Evolutionary conservation across 148 eudicot species (phyloP), one percentile per base, ranked within the genome.

Genomic region (Rhododendron griersonianum): DNA sequence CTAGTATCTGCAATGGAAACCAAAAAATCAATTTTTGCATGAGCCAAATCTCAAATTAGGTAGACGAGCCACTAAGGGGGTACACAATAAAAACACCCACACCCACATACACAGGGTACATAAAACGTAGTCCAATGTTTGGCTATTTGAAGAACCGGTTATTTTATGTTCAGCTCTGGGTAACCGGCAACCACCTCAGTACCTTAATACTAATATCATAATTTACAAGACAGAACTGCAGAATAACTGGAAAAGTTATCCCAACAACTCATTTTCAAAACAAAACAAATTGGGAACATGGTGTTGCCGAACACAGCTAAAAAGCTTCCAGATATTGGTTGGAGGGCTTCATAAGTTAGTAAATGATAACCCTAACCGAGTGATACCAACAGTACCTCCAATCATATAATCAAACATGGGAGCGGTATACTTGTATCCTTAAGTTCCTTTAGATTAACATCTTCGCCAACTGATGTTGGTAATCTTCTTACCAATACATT

Each of bases 1-100:
- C 71, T 74, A 86, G 78, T 37, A 81, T 87, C 78, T 78, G 83
- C 50, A 80, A 53, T 7, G 81, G 78, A 30, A 48, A 25, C n/a
- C 1, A 63, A 18, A 73, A 37, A 78, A 16, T 53, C 19, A 19
- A 11, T 39, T 61, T 81, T 37, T 21, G 30, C 41, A 41, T 19
- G 21, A 4, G 13, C n/a, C 55, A 65, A 28, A 44, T 44, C 39
- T 44, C 55, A 83, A 67, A 3, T 25, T 19, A 18, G 69, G 44
- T 55, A 53, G 76, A 63, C 11, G 8, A 41, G 18, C 35, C 35
- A 4, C 37, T 25, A 30, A 4, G 16, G 2, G 18, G 35, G 35
- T 1, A 28, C 23, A n/a, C 35, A 67, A 67, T 11, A 25, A 67
- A 65, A 67, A 67, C 74, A 67, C 33, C 8, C 48, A 35, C 55